Evolutionary conservation across 441 rosid genomes (phyloP), one percentile per base, ranked within the genome.

Genomic region (Hypseocharis bilobata): DNA sequence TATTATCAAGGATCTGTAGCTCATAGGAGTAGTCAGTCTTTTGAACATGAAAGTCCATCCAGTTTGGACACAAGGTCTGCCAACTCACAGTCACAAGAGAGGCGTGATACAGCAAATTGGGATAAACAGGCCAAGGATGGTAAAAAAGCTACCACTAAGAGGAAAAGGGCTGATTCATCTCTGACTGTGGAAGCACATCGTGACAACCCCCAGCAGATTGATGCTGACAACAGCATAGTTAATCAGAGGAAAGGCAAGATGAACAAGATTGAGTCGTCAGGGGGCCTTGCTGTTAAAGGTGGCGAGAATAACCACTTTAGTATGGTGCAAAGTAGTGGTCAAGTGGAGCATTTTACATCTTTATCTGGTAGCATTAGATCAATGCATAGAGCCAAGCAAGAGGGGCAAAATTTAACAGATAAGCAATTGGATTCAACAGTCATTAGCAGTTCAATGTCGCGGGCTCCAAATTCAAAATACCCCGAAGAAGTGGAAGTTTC

Each of bases 41-140:
- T 83, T 69, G 97, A 94, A 76, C 96, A 86, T 56, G 99, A 87
- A 80, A 91, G 99, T 77, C 93, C 97, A 52, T 87, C 98, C 61
- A 91, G 88, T 86, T 79, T 89, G 81, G 99, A 89, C 71, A 82
- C 96, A 34, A 83, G 86, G 72, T 86, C 96, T 68, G 89, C 91
- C 68, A 84, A 82, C 68, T 85, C 93, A 11, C 96, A 88, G 73
- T 80, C 97, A 25, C 99, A 88, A 72, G 97, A 93, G 72, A 81
- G 89, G 71, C 82, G 81, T 60, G 80, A 80, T 72, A 64, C 81
- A 56, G 68, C 67, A 56, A 74, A 79, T 72, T 78, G 66, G 70
- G 68, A 58, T 82, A 84, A 71, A 56, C 72, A 58, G 29, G 61
- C n/a, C 3, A 85, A 78, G 63, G 91, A 87, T 68, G 78, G 68